Evolutionary conservation across 1,284 basidiomycete species (phyloP), one percentile per base, ranked within the genome.

Genomic region (Trametes pubescens): DNA sequence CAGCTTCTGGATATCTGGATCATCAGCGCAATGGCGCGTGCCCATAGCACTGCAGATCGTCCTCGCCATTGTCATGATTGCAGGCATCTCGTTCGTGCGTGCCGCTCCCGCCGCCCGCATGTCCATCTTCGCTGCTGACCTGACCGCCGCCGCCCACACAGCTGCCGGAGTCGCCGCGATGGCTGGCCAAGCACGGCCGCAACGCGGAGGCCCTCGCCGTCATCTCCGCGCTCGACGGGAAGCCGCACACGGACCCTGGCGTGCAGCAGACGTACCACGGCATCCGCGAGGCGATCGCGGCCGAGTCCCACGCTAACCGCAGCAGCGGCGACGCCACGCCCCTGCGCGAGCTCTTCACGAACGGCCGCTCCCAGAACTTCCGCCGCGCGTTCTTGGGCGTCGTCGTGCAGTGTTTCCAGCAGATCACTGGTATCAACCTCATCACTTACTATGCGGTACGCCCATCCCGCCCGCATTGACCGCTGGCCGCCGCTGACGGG

Each of bases 121-220:
- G 8, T 18, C 40, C 24, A 11, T 46, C 46, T 40, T 24, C 24
- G 22, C n/a, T 38, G 16, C 49, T 64, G 24, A 61, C 26, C 34
- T n/a, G n/a, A 8, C 29, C 29, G 29, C 29, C 29, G 6, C 21
- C 34, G 22, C 2, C 29, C 11, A n/a, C 38, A 5, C 64, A 86
- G 84, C 80, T 91, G 32, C 89, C 89, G 44, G 90, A 92, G 73
- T 90, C 88, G 11, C 90, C 90, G 13, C 81, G 90, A 74, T 92
- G 86, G 89, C 83, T 91, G 18, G 77, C 89, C 40, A 88, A 86
- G 72, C 81, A 84, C 51, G 86, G 86, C 16, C 81, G 85, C 44
- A 78, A 85, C 55, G 84, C 84, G 2, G 85, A 91, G 68, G 90
- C 90, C 0, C 78, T 86, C 52, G 82, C 84, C 4, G 87, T 91